phyloP scores from a whole-genome alignment of 257 asterid species.

The Solanum pinnatisectum region DNA sequence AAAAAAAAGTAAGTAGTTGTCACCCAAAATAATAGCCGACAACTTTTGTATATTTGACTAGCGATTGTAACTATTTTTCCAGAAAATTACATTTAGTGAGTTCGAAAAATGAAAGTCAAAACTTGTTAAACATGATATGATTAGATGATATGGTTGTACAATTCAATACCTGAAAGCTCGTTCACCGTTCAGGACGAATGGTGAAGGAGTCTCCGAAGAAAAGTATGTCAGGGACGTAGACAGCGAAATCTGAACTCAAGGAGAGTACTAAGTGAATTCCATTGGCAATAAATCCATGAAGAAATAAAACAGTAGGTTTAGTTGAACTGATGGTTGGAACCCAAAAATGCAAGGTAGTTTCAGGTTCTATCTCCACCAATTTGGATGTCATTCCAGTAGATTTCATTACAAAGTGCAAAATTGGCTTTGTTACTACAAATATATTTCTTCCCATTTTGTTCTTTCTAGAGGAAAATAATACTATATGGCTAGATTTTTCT shows the following conservation, averaged over 20 bases:
- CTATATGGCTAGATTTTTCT: not conserved
- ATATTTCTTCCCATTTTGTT: not conserved
- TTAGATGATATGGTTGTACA: not conserved
- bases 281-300: constrained; percentile 6
- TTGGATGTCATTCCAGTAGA: not conserved
- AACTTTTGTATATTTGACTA: too few relatives aligned
- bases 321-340: not conserved
- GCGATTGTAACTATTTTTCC: too few relatives aligned
- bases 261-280: not conserved
- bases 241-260: not conserved
- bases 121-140: too few relatives aligned
- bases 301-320: not conserved
- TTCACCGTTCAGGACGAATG: not conserved
- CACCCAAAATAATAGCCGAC: too few relatives aligned
- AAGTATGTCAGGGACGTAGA: constrained; percentile 10
- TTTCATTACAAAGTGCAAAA: not conserved
- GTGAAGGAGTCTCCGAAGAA: constrained; percentile 7
- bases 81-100: too few relatives aligned
- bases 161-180: not conserved
- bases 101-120: too few relatives aligned
- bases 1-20: too few relatives aligned
- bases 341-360: constrained; percentile 11
- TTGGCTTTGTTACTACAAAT: not conserved
- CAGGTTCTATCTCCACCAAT: constrained; percentile 8
- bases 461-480: too few relatives aligned